A percentile compares a stretch with the other conserved stretches of the same genome.
Evolutionary conservation across 345 rosid genomes (phyloP).

Genomic region (Linum tenue): DNA sequence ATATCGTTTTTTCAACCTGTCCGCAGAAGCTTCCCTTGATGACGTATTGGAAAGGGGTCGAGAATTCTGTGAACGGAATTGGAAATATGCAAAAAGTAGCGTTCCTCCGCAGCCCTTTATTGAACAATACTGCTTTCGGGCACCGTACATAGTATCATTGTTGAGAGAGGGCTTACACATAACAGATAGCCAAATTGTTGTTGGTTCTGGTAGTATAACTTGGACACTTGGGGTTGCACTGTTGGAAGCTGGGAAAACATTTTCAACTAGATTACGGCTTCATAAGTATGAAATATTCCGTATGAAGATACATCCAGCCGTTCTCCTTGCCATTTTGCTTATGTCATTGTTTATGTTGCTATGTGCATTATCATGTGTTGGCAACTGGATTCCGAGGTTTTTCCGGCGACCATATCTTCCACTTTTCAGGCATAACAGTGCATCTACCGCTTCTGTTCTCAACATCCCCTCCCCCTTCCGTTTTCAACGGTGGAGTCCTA

Average conservation of each 20-base stretch:
- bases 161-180: constrained; percentile 91
- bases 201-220: constrained; percentile 94
- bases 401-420: constrained; percentile 68
- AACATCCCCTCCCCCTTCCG: constrained; percentile 71
- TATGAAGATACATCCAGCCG: constrained; percentile 57
- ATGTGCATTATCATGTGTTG: constrained; percentile 62
- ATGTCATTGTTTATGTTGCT: constrained; percentile 59
- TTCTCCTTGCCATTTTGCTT: constrained; percentile 46
- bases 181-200: constrained; percentile 54
- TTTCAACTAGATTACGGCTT: constrained; percentile 51
- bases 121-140: constrained; percentile 98
- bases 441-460: constrained; percentile 58
- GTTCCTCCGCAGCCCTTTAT: constrained; percentile 94
- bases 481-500: constrained; percentile 84
- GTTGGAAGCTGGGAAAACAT: constrained; percentile 72
- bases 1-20: constrained; percentile 71
- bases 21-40: constrained; percentile 76
- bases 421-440: constrained; percentile 53
- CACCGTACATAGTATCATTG: constrained; percentile 73
- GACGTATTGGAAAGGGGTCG: constrained; percentile 86
- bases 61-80: constrained; percentile 69
- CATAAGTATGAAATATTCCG: constrained; percentile 49
- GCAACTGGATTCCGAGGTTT: constrained; percentile 61
- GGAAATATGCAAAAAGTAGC: constrained; percentile 73
- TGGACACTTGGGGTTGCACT: constrained; percentile 98